Percentiles rank a stretch among this genome's conserved stretches.
phyloP scores from a whole-genome alignment of 495 filamentous ascomycete genomes.

The Hypoxylon subgilvum region DNA sequence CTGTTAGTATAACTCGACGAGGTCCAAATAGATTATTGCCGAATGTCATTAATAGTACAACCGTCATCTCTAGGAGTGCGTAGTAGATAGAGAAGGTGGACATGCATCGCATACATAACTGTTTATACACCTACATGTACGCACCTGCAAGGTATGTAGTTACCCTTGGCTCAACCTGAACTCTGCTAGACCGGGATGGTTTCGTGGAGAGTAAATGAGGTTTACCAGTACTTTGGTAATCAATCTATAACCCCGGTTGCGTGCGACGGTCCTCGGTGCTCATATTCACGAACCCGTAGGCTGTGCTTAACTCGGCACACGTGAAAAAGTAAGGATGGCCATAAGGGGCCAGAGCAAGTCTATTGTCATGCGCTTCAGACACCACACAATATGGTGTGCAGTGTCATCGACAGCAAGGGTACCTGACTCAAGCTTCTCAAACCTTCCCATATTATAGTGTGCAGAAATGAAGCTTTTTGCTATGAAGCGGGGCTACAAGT shows the following conservation, averaged over 20 bases:
- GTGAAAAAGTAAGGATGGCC: background rate
- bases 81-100: too few relatives aligned
- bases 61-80: too few relatives aligned
- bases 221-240: too few relatives aligned
- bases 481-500: too few relatives aligned
- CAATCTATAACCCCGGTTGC: too few relatives aligned
- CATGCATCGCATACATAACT: slow-evolving; percentile 10
- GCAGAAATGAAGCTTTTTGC: background rate
- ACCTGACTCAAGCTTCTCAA: slow-evolving; percentile 10
- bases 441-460: background rate
- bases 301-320: background rate
- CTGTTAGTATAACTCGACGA: background rate
- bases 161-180: background rate
- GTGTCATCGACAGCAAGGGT: too few relatives aligned
- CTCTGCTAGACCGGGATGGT: background rate
- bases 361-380: background rate
- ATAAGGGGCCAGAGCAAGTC: too few relatives aligned
- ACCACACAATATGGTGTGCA: too few relatives aligned
- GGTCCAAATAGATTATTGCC: background rate
- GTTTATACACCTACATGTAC: background rate
- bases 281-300: background rate
- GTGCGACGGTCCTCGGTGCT: background rate
- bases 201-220: too few relatives aligned
- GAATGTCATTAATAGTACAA: slow-evolving; percentile 2
- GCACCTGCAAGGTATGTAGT: too few relatives aligned